These are phyloP conservation scores for Tylopilus sp. DNA, from an alignment of 768 basidiomycete species.

Conservation along the genomic window DNA sequence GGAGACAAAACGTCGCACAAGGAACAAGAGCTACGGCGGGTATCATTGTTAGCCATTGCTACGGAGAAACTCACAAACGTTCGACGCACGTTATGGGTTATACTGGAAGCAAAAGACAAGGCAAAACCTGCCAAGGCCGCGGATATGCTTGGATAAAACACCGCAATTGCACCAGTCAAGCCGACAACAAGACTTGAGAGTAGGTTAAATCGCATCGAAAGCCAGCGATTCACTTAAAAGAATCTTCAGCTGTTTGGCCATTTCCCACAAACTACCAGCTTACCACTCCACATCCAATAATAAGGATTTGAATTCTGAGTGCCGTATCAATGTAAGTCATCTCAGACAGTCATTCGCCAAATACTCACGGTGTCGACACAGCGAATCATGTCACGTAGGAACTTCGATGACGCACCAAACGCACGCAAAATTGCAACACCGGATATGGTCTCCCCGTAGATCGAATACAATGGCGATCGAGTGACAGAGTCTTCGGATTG, in stretches of 20 bases:
- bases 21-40: conserved; percentile 48
- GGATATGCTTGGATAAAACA: conserved; percentile 66
- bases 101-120: conserved; percentile 75
- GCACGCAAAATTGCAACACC: conserved; percentile 62
- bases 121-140: conserved; percentile 87
- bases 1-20: conserved; percentile 80
- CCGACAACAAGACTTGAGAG: conserved; percentile 71
- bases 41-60: conserved; percentile 16
- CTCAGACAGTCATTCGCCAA: background rate
- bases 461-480: conserved; percentile 45
- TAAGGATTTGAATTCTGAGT: conserved; percentile 62
- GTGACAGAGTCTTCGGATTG: conserved; percentile 41
- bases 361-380: conserved; percentile 72
- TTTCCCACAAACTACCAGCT: conserved; percentile 5
- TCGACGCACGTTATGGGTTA: conserved; percentile 58
- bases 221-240: conserved; percentile 79
- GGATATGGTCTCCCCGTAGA: conserved; percentile 50
- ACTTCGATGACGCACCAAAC: conserved; percentile 86
- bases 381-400: conserved; percentile 78
- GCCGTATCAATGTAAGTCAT: conserved; percentile 2
- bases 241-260: conserved; percentile 2
- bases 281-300: conserved; percentile 92
- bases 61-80: background rate
- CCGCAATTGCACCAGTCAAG: conserved; percentile 62
- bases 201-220: conserved; percentile 83